phyloP scores from a whole-genome alignment of 257 asterid genomes.

The Penstemon davidsonii region DNA sequence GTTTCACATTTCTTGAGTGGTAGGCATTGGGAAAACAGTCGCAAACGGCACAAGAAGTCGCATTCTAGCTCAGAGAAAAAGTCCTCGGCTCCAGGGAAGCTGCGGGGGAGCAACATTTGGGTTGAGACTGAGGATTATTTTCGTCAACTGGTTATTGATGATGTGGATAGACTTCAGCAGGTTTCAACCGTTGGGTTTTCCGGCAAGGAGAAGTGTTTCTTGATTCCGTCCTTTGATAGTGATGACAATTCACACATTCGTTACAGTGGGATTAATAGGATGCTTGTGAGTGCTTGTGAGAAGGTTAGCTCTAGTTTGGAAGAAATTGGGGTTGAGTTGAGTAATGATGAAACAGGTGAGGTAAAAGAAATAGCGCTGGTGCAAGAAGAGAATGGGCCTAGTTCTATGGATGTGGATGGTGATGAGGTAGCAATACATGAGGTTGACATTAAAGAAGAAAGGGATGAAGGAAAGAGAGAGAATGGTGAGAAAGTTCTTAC shows the following conservation, averaged over 20 bases:
- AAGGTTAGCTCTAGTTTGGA: constrained; percentile 27
- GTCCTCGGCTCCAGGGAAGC: constrained; percentile 45
- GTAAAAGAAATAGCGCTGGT: constrained; percentile 26
- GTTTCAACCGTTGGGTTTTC: constrained; percentile 39
- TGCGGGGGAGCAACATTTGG: constrained; percentile 65
- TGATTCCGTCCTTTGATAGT: constrained; percentile 42
- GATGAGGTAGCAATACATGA: constrained; percentile 34
- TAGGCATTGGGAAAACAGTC: constrained; percentile 57
- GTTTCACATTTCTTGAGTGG: constrained; percentile 51
- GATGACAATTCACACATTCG: constrained; percentile 29
- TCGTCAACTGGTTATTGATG: constrained; percentile 63
- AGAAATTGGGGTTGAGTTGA: constrained; percentile 30
- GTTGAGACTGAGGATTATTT: constrained; percentile 74
- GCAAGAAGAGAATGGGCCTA: constrained; percentile 45
- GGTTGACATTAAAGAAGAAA: constrained; percentile 27
- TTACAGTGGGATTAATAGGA: constrained; percentile 29
- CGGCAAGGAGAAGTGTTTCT: constrained; percentile 46
- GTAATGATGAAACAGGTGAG: constrained; percentile 31
- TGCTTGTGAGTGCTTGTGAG: constrained; percentile 34
- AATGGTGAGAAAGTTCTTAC: constrained; percentile 29
- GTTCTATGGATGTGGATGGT: constrained; percentile 53
- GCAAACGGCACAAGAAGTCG: constrained; percentile 78
- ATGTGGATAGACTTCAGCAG: constrained; percentile 57
- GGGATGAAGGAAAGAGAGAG: constrained; percentile 35
- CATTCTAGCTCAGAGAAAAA: constrained; percentile 61